Evolutionary conservation across 352 stramenopile genomes (phyloP).

Genomic region (Pythium vanterpoolii): DNA sequence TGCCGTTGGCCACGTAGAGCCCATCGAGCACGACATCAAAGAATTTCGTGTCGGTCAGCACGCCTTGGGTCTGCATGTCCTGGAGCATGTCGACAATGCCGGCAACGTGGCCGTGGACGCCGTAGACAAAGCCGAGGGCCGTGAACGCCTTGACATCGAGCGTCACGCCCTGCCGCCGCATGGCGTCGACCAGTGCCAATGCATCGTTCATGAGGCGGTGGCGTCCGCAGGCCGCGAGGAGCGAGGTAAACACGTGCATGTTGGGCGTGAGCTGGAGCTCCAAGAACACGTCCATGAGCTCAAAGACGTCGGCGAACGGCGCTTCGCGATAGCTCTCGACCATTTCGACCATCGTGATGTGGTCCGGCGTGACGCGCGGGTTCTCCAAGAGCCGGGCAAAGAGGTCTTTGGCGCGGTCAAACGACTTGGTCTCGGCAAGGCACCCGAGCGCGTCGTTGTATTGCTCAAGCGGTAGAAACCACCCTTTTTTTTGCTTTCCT

Average conservation of each 20-base stretch:
- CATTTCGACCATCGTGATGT: constrained; percentile 79
- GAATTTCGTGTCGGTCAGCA: constrained; percentile 52
- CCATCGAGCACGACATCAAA: constrained; percentile 64
- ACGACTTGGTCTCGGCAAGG: constrained; percentile 45
- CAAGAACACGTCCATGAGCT: constrained; percentile 70
- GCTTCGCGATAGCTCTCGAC: constrained; percentile 65
- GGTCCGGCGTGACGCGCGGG: constrained; percentile 47
- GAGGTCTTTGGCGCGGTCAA: constrained; percentile 52
- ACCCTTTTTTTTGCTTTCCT: constrained; percentile 19
- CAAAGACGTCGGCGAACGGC: constrained; percentile 58
- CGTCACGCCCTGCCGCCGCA: constrained; percentile 40
- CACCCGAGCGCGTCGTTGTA: constrained; percentile 80
- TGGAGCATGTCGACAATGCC: constrained; percentile 43
- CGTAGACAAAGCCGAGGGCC: constrained; percentile 64
- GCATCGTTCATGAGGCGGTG: constrained; percentile 54
- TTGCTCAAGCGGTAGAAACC: constrained; percentile 61
- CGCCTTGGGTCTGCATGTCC: constrained; percentile 33
- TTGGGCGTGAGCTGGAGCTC: constrained; percentile 51
- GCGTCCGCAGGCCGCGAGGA: constrained; percentile 64
- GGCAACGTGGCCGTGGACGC: constrained; percentile 45
- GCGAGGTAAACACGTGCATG: constrained; percentile 71
- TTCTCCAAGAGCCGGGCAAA: constrained; percentile 64
- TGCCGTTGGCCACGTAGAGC: constrained; percentile 48
- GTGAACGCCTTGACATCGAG: constrained; percentile 67
- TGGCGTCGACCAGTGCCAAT: constrained; percentile 47